Evolutionary conservation across 1,284 basidiomycete species (phyloP), one percentile per base, ranked within the genome.

Genomic region (Leccinum fallax): DNA sequence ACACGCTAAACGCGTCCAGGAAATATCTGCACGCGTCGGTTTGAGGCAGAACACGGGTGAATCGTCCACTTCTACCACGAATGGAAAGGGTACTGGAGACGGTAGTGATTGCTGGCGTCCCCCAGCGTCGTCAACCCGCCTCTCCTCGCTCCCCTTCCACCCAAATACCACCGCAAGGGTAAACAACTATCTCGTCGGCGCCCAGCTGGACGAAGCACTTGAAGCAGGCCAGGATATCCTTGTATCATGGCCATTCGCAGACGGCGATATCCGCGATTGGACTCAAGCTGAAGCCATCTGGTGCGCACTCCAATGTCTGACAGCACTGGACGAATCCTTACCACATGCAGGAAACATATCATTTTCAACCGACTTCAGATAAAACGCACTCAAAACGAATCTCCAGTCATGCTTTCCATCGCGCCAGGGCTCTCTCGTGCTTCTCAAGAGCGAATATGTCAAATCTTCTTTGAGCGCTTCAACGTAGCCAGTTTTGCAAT

Each of bases 391-490:
- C 90, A 92, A 68, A 97, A 97, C 76, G 92, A 95, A 71, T 95
- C 92, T 10, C 92, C 93, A 13, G 85, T 93, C 60, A 81, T 96
- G 55, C 83, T 97, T 60, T 88, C 89, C 48, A 80, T 96, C 58
- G 80, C 84, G 1, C 77, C 89, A 0, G 87, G 89, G 21, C 83
- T 95, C 21, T 83, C 92, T n/a, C 84, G 91, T 58, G 81, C 84
- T 58, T 83, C 86, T 5, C 85, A 90, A 71, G 93, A 97, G 71
- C 82, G 82, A 53, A 82, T 91, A 71, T 91, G 90, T 66, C 94
- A 93, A 72, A 83, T 95, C 61, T 95, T 97, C 74, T 99, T 98
- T 72, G 96, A 98, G 74, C 86, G 89, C n/a, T 93, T 98, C 83
- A 97, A 98, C 73, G 88, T 91, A 51, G 92, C 97, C 4, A 92